A percentile compares a stretch with the other conserved stretches of the same genome.
Conservation (phyloP, 2,329 filamentous ascomycete species). For the Dendrostoma leiphaemia region DNA sequence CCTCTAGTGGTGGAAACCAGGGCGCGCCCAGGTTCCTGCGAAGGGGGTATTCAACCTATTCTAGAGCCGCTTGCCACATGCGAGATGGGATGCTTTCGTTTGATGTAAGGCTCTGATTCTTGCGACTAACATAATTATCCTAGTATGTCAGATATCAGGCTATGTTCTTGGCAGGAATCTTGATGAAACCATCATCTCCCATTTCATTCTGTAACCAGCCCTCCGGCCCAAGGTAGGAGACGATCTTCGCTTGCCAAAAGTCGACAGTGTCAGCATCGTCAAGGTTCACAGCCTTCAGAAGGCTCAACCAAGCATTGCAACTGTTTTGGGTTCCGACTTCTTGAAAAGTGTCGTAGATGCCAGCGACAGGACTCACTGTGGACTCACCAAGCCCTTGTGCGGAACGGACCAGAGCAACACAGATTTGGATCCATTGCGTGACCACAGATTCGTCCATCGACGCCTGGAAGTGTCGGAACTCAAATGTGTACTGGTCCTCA, state of each 20-base stretch:
- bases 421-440: not conserved
- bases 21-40: no score
- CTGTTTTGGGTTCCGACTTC: not conserved
- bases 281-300: not conserved
- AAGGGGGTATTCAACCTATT: no score
- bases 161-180: no score
- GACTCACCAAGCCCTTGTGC: not conserved
- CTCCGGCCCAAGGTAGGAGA: not conserved
- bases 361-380: not conserved
- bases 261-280: not conserved
- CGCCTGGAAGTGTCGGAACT: not conserved
- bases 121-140: no score
- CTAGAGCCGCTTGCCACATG: no score
- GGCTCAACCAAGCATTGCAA: not conserved
- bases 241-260: not conserved
- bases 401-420: not conserved
- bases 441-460: not conserved
- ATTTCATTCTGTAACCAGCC: not conserved
- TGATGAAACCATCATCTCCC: not conserved
- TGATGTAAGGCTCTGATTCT: no score
- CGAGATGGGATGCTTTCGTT: no score
- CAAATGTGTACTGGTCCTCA: not conserved
- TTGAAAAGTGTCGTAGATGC: no score
- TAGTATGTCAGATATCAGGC: no score
- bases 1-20: no score